Evolutionary conservation across 129 eudicot species (phyloP).

Genomic region (Centrapalus pauciflorus): DNA sequence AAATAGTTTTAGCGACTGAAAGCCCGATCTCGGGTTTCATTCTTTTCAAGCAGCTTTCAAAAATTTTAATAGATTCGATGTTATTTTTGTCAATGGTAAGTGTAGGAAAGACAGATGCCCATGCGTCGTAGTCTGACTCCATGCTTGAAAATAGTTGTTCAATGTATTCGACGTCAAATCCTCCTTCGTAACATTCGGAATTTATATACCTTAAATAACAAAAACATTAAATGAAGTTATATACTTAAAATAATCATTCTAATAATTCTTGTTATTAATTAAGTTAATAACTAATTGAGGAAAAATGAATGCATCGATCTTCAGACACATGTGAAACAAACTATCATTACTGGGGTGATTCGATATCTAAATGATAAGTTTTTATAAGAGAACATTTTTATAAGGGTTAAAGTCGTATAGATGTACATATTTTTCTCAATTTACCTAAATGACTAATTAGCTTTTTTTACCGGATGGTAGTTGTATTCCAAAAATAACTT

Average conservation of each 20-base stretch:
- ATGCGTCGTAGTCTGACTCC: slow-evolving; percentile 47
- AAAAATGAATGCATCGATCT: neutral
- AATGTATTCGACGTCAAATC: slow-evolving; percentile 51
- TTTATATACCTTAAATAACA: slow-evolving; percentile 52
- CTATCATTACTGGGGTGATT: neutral
- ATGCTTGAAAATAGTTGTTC: slow-evolving; percentile 68
- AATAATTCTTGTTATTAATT: neutral
- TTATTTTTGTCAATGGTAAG: slow-evolving; percentile 54
- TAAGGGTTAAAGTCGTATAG: no score
- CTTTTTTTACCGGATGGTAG: no score
- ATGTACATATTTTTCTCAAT: no score
- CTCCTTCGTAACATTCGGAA: slow-evolving; percentile 80
- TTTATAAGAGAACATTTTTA: no score
- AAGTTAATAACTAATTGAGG: neutral
- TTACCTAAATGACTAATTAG: no score
- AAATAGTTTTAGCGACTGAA: slow-evolving; percentile 57
- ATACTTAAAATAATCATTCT: neutral
- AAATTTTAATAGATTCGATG: slow-evolving; percentile 25
- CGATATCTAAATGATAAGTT: neutral
- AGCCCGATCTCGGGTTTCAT: slow-evolving; percentile 63
- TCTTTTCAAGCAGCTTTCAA: slow-evolving; percentile 37
- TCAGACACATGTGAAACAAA: neutral
- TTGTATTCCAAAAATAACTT: no score
- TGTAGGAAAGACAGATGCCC: slow-evolving; percentile 66
- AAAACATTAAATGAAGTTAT: neutral